Percentiles rank a stretch among this genome's conserved stretches.
Conservation (phyloP, 176 grass and related monocot genomes). For the Aegilops longissima region DNA sequence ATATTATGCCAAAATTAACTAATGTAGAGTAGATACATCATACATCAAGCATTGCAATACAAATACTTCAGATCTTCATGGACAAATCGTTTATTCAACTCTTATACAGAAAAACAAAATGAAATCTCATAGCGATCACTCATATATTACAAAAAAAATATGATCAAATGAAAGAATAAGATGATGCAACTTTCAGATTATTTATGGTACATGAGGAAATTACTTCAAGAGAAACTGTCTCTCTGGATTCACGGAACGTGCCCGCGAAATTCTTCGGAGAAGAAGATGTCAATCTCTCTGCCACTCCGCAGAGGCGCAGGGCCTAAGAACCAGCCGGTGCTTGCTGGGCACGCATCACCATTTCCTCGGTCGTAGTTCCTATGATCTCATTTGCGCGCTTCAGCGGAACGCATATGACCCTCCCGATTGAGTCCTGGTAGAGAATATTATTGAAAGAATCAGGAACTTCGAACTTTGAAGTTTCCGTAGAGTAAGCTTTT, state of each 20-base stretch:
- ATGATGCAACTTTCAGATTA: background rate
- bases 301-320: background rate
- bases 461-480: background rate
- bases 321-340: constrained; percentile 20
- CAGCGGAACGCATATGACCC: constrained; percentile 62
- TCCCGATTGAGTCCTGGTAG: constrained; percentile 69
- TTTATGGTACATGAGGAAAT: background rate
- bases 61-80: background rate
- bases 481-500: background rate
- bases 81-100: background rate
- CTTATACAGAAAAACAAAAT: background rate
- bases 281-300: background rate
- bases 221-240: background rate
- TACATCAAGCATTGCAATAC: no score
- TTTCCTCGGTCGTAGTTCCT: constrained; percentile 85
- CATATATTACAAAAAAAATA: background rate
- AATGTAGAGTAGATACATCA: no score
- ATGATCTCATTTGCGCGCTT: constrained; percentile 93
- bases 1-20: background rate
- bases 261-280: background rate
- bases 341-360: constrained; percentile 68
- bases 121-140: background rate
- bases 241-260: background rate
- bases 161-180: constrained; percentile 9
- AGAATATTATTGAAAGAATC: background rate